Conservation (phyloP, 805 yeast species). For the Spathaspora hagerdaliae region DNA sequence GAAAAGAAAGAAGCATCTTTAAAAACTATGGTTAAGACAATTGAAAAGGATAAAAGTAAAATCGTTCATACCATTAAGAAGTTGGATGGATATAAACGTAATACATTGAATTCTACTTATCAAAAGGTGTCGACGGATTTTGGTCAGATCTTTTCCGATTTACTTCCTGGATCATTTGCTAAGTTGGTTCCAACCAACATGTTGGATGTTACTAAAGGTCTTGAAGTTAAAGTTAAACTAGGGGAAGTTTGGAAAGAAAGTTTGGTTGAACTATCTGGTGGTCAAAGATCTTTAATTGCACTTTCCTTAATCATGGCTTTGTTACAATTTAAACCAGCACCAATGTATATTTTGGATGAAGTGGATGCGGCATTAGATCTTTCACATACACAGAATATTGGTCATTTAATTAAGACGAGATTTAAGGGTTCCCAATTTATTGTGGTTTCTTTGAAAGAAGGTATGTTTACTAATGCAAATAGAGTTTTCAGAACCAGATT, state of each 20-base stretch:
- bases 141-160: slow-evolving; percentile 83
- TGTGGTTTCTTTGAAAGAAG: slow-evolving; percentile 94
- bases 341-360: slow-evolving; percentile 96
- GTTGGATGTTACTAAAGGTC: slow-evolving; percentile 83
- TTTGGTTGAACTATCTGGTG: slow-evolving; percentile 92
- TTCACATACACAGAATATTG: slow-evolving; percentile 96
- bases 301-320: slow-evolving; percentile 87
- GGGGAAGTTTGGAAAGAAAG: slow-evolving; percentile 97
- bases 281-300: slow-evolving; percentile 93
- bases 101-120: slow-evolving; percentile 81
- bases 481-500: slow-evolving; percentile 89
- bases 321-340: slow-evolving; percentile 94
- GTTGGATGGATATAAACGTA: slow-evolving; percentile 79
- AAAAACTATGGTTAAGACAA: slow-evolving; percentile 76
- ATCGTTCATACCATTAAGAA: slow-evolving; percentile 84
- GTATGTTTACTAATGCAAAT: slow-evolving; percentile 97
- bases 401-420: slow-evolving; percentile 90
- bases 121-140: slow-evolving; percentile 83
- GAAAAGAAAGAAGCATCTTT: slow-evolving; percentile 81
- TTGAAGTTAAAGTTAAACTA: slow-evolving; percentile 83
- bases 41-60: slow-evolving; percentile 83
- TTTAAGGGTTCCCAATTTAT: slow-evolving; percentile 96
- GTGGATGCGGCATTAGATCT: slow-evolving; percentile 98
- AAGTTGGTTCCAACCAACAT: slow-evolving; percentile 78
- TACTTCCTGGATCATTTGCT: slow-evolving; percentile 86